These are phyloP conservation scores for Paracorniculantispora psalliotae DNA, from an alignment of 2,329 filamentous ascomycete genomes.

Conservation along the genomic window DNA sequence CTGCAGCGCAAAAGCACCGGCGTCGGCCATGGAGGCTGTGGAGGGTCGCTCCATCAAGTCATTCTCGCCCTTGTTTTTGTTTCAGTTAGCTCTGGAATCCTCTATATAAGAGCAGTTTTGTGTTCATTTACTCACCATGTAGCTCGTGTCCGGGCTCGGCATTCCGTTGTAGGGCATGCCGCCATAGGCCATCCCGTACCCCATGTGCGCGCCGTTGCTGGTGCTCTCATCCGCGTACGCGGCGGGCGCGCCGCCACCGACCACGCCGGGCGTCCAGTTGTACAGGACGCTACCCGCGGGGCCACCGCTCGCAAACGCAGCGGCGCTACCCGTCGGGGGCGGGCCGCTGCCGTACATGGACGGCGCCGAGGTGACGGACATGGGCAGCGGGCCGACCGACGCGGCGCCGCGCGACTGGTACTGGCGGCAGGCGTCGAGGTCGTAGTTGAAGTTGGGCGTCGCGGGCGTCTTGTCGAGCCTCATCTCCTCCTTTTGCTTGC, in stretches of 20 bases:
- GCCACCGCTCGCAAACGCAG: no score
- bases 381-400: background rate
- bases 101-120: no score
- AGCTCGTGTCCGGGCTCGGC: constrained; percentile 5
- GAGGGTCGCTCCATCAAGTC: constrained; percentile 2
- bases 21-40: constrained; percentile 1
- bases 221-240: no score
- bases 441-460: constrained; percentile 22
- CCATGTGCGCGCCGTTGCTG: background rate
- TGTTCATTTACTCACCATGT: constrained; percentile 8
- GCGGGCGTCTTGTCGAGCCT: background rate
- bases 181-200: background rate
- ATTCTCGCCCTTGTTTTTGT: constrained; percentile 1
- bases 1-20: constrained; percentile 10
- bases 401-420: constrained; percentile 13
- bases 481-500: background rate
- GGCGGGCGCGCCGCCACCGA: no score
- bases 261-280: background rate
- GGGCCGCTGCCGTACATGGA: no score
- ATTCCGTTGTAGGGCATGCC: background rate
- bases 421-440: constrained; percentile 27
- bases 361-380: background rate
- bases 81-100: no score
- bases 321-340: no score
- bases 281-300: background rate